Percentiles rank a stretch among this genome's conserved stretches.
These are phyloP conservation scores for Herpetomonas tarakana DNA, from an alignment of 208 protist genomes.

Conservation along the genomic window DNA sequence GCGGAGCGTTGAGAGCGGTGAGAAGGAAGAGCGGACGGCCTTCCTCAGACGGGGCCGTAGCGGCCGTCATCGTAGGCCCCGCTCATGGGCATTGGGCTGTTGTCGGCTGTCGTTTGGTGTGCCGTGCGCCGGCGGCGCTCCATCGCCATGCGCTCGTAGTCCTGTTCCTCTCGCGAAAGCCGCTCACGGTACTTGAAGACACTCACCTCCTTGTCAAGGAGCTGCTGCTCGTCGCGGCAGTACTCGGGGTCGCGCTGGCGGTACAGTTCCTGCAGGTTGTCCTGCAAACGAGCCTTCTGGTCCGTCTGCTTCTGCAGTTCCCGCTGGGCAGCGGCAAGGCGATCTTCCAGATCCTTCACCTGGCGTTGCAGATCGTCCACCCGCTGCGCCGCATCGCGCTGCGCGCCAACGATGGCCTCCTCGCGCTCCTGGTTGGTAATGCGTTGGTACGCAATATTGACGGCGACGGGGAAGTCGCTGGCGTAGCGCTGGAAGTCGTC, in stretches of 20 bases:
- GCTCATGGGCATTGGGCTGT: not conserved
- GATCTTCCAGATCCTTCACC: slow-evolving; percentile 43
- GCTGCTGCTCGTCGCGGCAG: slow-evolving; percentile 56
- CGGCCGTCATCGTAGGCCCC: slow-evolving; percentile 15
- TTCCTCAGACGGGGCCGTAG: slow-evolving; percentile 17
- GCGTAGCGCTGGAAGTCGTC: slow-evolving; percentile 62
- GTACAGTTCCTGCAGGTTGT: slow-evolving; percentile 48
- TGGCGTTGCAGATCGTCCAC: slow-evolving; percentile 29
- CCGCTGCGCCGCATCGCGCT: slow-evolving; percentile 19
- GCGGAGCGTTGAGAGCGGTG: slow-evolving; percentile 21
- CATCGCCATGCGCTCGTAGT: slow-evolving; percentile 69
- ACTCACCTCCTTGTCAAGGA: slow-evolving; percentile 81
- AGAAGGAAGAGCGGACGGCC: slow-evolving; percentile 13
- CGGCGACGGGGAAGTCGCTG: slow-evolving; percentile 53
- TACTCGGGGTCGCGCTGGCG: slow-evolving; percentile 37
- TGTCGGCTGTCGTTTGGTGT: slow-evolving; percentile 6
- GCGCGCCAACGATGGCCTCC: slow-evolving; percentile 42
- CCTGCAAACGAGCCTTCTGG: slow-evolving; percentile 32
- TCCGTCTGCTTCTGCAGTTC: slow-evolving; percentile 33
- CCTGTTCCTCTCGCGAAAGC: slow-evolving; percentile 57
- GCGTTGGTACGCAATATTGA: slow-evolving; percentile 68
- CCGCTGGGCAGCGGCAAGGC: slow-evolving; percentile 31
- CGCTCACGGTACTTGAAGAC: slow-evolving; percentile 73
- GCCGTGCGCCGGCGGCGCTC: slow-evolving; percentile 38
- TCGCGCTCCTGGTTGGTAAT: slow-evolving; percentile 56